Base-by-base conservation (phyloP, 1,139 yeast genomes). In the Hansenula sp. region DNA sequence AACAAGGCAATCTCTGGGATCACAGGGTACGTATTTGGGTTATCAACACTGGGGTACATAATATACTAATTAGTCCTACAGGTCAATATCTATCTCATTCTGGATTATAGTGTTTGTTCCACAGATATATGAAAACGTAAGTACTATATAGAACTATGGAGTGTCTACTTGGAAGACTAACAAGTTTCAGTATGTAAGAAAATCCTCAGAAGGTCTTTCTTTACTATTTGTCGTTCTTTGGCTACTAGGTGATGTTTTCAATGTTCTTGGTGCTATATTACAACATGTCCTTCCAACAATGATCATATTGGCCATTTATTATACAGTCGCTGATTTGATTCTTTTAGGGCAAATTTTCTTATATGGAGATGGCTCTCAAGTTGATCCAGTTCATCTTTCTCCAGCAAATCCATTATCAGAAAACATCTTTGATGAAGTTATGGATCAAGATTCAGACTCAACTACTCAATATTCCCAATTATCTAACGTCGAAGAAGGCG, bases 81-180 rank as follows among this genome's bases (percentile, higher is more conserved):
- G 73, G 19, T 84, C 95, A 20, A 87, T 92, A 36, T 90, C 97
- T 16, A 76, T 92, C 34, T 96, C 97, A 17, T 92, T 97, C 61
- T 92, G 98, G 98, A 84, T 92, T 47, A 89, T 92, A 40, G 97
- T 92, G 20, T 92, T 92, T 69, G 95, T 96, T 31, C 98, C 98
- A 14, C 98, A 92, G 60, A 83, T 92, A 34, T 90, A 88, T 61
- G 97, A 92, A 59, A 90, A 90, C 59, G 34, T 32, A 22, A 10
- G 34, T 22, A 22, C 4, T 4, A 2, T 4, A 14, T 9, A 66
- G 62, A 50, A 33, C 64, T 35, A 44, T 9, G 11, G 9, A 14
- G 16, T 13, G 8, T 22, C 10, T 27, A 6, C 12, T 24, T 4
- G 16, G 7, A 25, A 20, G 12, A 32, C 28, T 16, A 17, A 3